These are phyloP conservation scores for Geranium rotundifolium DNA, from an alignment of 345 rosid species.

Conservation along the genomic window DNA sequence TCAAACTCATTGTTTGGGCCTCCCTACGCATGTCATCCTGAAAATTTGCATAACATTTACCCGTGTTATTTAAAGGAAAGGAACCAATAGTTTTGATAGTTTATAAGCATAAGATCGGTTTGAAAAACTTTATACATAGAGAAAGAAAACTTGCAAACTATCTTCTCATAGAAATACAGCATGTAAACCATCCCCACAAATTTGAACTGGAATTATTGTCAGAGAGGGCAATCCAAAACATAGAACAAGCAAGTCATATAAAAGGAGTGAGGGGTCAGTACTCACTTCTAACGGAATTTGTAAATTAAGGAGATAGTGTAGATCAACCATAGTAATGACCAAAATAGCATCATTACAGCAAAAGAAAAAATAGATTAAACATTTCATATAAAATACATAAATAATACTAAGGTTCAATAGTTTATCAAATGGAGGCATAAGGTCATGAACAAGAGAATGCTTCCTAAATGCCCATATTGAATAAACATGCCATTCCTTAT, in stretches of 20 bases:
- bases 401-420: background rate
- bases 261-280: background rate
- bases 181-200: background rate
- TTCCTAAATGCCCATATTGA: background rate
- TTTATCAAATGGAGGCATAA: no score
- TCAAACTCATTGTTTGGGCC: constrained; percentile 94
- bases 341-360: background rate
- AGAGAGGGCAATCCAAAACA: background rate
- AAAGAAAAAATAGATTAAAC: background rate
- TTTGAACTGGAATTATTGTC: background rate
- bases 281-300: background rate
- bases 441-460: background rate
- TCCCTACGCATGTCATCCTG: constrained; percentile 95
- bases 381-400: no score
- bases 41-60: background rate
- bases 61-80: background rate
- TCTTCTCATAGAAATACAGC: background rate
- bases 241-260: background rate
- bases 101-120: background rate
- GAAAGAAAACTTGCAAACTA: background rate
- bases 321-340: background rate
- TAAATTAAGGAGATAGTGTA: no score
- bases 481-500: background rate
- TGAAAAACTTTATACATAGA: background rate
- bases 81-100: background rate